Evolutionary conservation across 371 early-diverging fungal genomes (phyloP).

Genomic region (Mortierella sp.): DNA sequence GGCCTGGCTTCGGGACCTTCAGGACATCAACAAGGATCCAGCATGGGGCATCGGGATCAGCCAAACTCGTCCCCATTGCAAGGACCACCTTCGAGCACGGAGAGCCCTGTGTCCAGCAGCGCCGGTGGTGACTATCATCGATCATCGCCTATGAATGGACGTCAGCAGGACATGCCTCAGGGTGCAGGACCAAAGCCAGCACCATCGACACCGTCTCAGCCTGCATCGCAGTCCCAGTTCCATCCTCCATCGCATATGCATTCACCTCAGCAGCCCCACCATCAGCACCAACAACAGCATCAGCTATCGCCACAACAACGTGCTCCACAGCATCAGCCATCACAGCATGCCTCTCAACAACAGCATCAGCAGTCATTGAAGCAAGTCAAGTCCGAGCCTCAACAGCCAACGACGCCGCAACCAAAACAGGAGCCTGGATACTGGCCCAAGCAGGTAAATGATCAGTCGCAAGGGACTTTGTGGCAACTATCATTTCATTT

Average conservation of each 20-base stretch:
- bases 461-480: no score
- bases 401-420: not conserved
- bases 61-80: not conserved
- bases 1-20: slow-evolving; percentile 3
- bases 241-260: slow-evolving; percentile 15
- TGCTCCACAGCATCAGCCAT: not conserved
- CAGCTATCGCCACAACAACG: not conserved
- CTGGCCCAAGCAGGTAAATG: slow-evolving; percentile 28
- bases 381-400: not conserved
- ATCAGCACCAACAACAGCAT: not conserved
- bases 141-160: not conserved
- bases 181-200: not conserved
- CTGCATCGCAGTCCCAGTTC: not conserved
- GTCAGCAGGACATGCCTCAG: slow-evolving; percentile 12
- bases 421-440: slow-evolving; percentile 15
- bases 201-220: not conserved
- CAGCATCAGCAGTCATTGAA: slow-evolving; percentile 14
- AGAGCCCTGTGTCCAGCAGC: not conserved
- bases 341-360: slow-evolving; percentile 9
- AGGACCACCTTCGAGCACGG: not conserved
- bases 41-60: not conserved
- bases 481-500: not conserved
- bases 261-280: not conserved
- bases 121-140: slow-evolving; percentile 14
- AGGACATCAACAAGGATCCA: not conserved